Evolutionary conservation across 2,329 filamentous ascomycete genomes (phyloP).

Genomic region (Nigrograna mackinnonii): DNA sequence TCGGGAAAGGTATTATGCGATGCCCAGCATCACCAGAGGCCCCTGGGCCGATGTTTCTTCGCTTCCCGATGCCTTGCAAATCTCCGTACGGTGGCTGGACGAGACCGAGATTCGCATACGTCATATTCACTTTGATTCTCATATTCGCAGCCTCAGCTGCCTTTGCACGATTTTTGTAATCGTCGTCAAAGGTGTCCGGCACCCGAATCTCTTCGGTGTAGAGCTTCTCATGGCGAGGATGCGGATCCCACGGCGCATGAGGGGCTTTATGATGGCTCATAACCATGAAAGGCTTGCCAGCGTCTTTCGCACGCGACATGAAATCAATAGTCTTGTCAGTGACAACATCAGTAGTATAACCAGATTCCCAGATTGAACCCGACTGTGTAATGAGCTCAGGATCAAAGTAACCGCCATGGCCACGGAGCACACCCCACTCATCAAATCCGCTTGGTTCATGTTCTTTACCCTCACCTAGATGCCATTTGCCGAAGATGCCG

Average conservation of each 20-base stretch:
- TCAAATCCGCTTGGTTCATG: conserved; percentile 52
- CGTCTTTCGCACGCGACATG: conserved; percentile 23
- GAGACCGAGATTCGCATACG: conserved; percentile 54
- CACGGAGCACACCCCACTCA: conserved; percentile 56
- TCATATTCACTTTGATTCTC: conserved; percentile 55
- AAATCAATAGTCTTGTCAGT: conserved; percentile 50
- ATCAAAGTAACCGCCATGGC: conserved; percentile 58
- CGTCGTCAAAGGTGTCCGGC: conserved; percentile 57
- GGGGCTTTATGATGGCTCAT: conserved; percentile 64
- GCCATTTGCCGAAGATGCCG: conserved; percentile 60
- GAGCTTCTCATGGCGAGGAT: conserved; percentile 52
- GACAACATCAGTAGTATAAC: conserved; percentile 58
- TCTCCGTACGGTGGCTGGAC: conserved; percentile 58
- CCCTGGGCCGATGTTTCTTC: conserved; percentile 13
- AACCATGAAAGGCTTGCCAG: conserved; percentile 52
- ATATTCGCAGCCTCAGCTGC: conserved; percentile 57
- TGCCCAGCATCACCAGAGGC: conserved; percentile 15
- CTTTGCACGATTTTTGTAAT: conserved; percentile 58
- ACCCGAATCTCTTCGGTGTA: conserved; percentile 52
- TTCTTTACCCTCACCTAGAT: conserved; percentile 52
- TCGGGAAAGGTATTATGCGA: conserved; percentile 44
- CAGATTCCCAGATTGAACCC: conserved; percentile 35
- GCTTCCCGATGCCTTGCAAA: conserved; percentile 39
- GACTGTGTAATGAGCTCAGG: conserved; percentile 52
- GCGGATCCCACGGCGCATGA: conserved; percentile 56